Conservation (phyloP, 2,329 filamentous ascomycete genomes). For the Cytospora schulzeri region DNA sequence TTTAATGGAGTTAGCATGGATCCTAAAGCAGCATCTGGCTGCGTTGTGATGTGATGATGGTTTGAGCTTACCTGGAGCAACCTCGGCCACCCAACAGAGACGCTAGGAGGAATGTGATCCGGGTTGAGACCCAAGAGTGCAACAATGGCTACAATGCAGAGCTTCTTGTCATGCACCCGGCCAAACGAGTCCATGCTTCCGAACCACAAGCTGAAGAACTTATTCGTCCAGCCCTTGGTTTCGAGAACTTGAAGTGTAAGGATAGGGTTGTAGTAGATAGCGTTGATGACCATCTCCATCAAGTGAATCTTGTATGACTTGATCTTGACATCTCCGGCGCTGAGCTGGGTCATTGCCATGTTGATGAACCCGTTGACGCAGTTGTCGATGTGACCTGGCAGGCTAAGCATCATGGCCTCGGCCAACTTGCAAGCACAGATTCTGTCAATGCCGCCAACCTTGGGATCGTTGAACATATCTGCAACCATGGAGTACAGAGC, state of each 20-base stretch:
- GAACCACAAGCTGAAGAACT: conserved; percentile 99
- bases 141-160: conserved; percentile 92
- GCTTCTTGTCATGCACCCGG: conserved; percentile 96
- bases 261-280: conserved; percentile 93
- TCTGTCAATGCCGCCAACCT: conserved; percentile 89
- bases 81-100: conserved; percentile 93
- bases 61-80: conserved; percentile 62
- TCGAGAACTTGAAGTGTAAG: conserved; percentile 88
- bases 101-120: conserved; percentile 84
- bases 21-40: neutral
- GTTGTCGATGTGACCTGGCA: conserved; percentile 84
- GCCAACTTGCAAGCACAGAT: conserved; percentile 96
- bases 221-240: conserved; percentile 91
- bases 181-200: conserved; percentile 92
- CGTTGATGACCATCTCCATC: conserved; percentile 99
- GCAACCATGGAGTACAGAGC: conserved; percentile 92
- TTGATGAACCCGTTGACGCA: conserved; percentile 87
- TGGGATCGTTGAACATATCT: conserved; percentile 90
- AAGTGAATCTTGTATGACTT: conserved; percentile 95
- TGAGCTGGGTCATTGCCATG: conserved; percentile 83
- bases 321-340: conserved; percentile 75
- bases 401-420: conserved; percentile 94
- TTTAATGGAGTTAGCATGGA: conserved; percentile 28
- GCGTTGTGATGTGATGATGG: neutral
- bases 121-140: conserved; percentile 78